Evolutionary conservation across 2,329 filamentous ascomycete species (phyloP).

Genomic region (Xylariaceae sp.): DNA sequence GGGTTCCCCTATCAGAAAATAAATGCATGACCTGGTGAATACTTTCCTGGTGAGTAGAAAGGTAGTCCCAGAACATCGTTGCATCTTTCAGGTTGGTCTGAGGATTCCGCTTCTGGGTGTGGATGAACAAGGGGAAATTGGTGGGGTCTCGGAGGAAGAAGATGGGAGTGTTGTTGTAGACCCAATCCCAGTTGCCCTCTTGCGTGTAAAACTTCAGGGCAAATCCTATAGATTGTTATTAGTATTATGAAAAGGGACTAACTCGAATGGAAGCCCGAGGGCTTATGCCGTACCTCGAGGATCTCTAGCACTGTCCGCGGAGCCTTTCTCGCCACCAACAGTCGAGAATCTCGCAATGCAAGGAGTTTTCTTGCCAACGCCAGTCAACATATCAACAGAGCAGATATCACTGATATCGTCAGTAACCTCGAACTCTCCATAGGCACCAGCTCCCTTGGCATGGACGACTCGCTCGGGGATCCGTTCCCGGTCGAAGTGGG

Average conservation of each 20-base stretch:
- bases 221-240: constrained; percentile 52
- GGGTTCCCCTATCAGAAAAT: constrained; percentile 68
- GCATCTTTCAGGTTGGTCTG: constrained; percentile 71
- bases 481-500: constrained; percentile 46
- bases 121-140: constrained; percentile 76
- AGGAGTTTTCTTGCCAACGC: constrained; percentile 62
- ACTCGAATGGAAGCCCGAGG: neutral
- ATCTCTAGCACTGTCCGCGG: constrained; percentile 68
- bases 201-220: constrained; percentile 72
- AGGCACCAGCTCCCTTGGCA: constrained; percentile 43
- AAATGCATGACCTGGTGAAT: constrained; percentile 67
- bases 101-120: constrained; percentile 77
- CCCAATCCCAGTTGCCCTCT: constrained; percentile 74
- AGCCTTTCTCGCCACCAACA: constrained; percentile 71
- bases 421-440: constrained; percentile 49
- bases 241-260: constrained; percentile 5
- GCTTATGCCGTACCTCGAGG: constrained; percentile 26
- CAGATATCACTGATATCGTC: constrained; percentile 52
- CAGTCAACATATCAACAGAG: constrained; percentile 49
- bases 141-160: constrained; percentile 77
- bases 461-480: constrained; percentile 52
- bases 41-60: constrained; percentile 62
- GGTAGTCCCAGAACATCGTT: constrained; percentile 57
- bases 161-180: constrained; percentile 76
- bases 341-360: constrained; percentile 68